phyloP scores from a whole-genome alignment of 192 early-diverging fungal species.

The Coemansia sp. region DNA sequence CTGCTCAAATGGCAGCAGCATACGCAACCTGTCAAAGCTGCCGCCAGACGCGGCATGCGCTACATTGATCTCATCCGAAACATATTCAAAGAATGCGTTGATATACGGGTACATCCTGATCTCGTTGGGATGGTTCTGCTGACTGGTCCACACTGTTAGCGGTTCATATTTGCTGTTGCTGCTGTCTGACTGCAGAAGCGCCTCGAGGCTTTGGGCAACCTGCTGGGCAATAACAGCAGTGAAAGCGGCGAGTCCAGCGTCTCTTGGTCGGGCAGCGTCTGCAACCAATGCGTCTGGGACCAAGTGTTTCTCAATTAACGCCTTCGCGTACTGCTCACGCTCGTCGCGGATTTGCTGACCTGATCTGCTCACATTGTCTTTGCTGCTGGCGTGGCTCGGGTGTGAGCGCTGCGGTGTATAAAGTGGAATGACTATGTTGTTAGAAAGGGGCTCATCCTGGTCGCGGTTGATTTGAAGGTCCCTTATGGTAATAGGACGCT shows the following conservation, averaged over 20 bases:
- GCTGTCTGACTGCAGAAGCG: neutral
- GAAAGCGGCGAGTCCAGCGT: neutral
- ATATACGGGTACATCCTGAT: constrained; percentile 5
- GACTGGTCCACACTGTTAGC: too few relatives aligned
- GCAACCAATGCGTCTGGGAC: neutral
- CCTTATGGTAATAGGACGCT: too few relatives aligned
- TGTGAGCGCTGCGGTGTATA: neutral
- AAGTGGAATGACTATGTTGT: too few relatives aligned
- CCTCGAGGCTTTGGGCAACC: neutral
- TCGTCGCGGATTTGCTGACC: neutral
- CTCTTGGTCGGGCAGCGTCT: neutral
- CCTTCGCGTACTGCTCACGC: neutral
- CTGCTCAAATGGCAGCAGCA: neutral
- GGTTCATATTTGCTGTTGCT: neutral
- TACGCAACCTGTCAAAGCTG: neutral
- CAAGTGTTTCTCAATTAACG: neutral
- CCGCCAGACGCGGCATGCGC: neutral
- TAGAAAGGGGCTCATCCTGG: too few relatives aligned
- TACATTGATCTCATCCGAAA: neutral
- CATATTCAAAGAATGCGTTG: constrained; percentile 7
- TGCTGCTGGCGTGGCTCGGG: neutral
- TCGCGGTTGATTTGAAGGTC: neutral
- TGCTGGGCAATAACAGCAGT: neutral
- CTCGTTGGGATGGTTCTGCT: neutral
- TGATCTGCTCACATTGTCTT: neutral